Evolutionary conservation across 345 rosid species (phyloP), one percentile per base, ranked within the genome.

Genomic region (Moricandia arvensis): DNA sequence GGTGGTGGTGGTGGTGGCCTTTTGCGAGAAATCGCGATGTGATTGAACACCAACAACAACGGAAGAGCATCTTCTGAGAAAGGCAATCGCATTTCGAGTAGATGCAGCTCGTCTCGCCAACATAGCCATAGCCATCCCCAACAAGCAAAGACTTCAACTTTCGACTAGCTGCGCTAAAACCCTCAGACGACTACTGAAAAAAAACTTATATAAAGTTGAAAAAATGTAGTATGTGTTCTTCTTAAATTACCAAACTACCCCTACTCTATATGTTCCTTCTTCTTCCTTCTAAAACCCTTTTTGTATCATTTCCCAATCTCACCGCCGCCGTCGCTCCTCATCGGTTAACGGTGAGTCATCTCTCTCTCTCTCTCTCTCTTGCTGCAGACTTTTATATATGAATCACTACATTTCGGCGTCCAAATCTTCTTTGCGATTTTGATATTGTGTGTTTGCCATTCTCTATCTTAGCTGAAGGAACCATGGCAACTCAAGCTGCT

Each of bases 91-190:
- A 71, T 66, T 73, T 55, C 85, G 81, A 37, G 69, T 49, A 13
- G 86, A 64, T 37, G 82, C 10, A 0, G 79, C 81, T 54, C 93
- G 89, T 74, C 93, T 82, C 55, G 91, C 59, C 29, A 75, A 74
- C 86, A 85, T 13, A 27, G 91, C 89, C 97, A 89, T 43, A 4
- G 47, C 47, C 47, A 41, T 87, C 38, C 21, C 21, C 37, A 3
- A 17, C 31, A 38, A 2, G 0, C 11, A 10, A 47, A 31, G 16
- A 60, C 59, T 71, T 71, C 37, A 34, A 30, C 1, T 21, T 21
- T 6, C 8, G 35, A 33, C 7, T 33, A 33, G 35, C 35, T 33
- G 35, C 35, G 35, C 35, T 37, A 37, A 37, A 37, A 37, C 43
- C 43, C 43, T 37, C 43, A 33, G 35, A 33, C 35, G 8, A 33